A percentile compares a stretch with the other conserved stretches of the same genome.
phyloP scores from a whole-genome alignment of 768 basidiomycete species.

The Rhodocollybia butyracea region DNA sequence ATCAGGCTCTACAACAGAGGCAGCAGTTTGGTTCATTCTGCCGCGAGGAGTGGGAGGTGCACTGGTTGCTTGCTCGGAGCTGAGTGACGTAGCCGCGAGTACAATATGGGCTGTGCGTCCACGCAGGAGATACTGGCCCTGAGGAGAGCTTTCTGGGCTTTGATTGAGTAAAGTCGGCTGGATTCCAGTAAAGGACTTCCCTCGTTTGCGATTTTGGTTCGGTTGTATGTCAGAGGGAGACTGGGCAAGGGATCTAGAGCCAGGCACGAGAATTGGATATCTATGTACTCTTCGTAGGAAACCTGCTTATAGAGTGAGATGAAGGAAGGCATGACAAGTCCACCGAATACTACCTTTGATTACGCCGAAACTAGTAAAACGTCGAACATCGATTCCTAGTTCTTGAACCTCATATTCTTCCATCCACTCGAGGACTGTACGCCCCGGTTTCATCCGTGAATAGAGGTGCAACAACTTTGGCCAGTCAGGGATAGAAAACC shows the following conservation, averaged over 20 bases:
- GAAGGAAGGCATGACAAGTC: background rate
- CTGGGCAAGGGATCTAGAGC: slow-evolving; percentile 26
- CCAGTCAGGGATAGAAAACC: slow-evolving; percentile 74
- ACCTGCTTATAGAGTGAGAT: slow-evolving; percentile 43
- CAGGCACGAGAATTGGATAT: slow-evolving; percentile 74
- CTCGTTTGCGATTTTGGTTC: slow-evolving; percentile 27
- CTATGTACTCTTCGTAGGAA: slow-evolving; percentile 91
- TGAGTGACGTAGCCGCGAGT: slow-evolving; percentile 20
- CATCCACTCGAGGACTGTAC: slow-evolving; percentile 88
- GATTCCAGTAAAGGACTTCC: slow-evolving; percentile 29
- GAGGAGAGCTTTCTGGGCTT: slow-evolving; percentile 4
- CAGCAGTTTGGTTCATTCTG: slow-evolving; percentile 1
- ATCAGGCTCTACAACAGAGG: background rate
- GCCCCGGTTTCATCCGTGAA: slow-evolving; percentile 79
- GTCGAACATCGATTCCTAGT: slow-evolving; percentile 81
- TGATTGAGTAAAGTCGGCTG: background rate
- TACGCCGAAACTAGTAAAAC: slow-evolving; percentile 96
- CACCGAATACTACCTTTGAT: slow-evolving; percentile 70
- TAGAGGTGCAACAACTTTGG: slow-evolving; percentile 84
- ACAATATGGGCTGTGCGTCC: slow-evolving; percentile 26
- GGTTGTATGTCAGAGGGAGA: slow-evolving; percentile 13
- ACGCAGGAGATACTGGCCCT: slow-evolving; percentile 17
- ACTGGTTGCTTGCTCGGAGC: slow-evolving; percentile 16
- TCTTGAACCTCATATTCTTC: slow-evolving; percentile 65
- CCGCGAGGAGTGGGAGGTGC: slow-evolving; percentile 12